phyloP scores from a whole-genome alignment of 768 basidiomycete genomes.

The Phylloporus rhodoxanthus region DNA sequence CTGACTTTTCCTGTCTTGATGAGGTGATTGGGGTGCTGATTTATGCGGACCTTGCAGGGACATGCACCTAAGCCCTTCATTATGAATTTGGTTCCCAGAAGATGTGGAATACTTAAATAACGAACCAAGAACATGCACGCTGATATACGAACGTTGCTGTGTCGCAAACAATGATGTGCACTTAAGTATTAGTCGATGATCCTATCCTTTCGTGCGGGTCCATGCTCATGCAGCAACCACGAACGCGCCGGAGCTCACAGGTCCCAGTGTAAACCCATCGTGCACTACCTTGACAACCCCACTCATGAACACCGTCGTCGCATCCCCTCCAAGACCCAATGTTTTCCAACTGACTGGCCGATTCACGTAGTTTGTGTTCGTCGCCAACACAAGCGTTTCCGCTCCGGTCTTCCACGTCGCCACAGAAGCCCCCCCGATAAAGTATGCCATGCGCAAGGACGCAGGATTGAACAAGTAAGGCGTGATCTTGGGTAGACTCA shows the following conservation, averaged over 20 bases:
- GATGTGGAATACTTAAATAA: neutral
- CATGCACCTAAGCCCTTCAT: too few species aligned
- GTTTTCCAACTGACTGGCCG: conserved; percentile 30
- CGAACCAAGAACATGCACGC: too few species aligned
- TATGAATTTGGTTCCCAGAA: too few species aligned
- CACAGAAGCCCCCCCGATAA: conserved; percentile 40
- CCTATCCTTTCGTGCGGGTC: too few species aligned
- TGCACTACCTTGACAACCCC: conserved; percentile 7
- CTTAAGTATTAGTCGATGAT: too few species aligned
- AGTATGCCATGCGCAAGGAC: conserved; percentile 36
- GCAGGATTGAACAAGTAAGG: conserved; percentile 41
- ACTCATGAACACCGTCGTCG: conserved; percentile 8
- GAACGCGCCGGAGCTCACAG: conserved; percentile 22
- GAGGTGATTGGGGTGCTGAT: neutral
- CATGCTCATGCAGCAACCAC: conserved; percentile 1
- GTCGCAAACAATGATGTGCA: too few species aligned
- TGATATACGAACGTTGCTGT: too few species aligned
- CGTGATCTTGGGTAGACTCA: conserved; percentile 39
- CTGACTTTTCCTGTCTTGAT: neutral
- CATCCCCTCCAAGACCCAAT: conserved; percentile 17
- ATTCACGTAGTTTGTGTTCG: conserved; percentile 44
- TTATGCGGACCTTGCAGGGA: too few species aligned
- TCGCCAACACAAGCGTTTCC: conserved; percentile 43
- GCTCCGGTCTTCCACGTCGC: conserved; percentile 43
- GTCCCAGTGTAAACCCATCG: conserved; percentile 19